A percentile compares a stretch with the other conserved stretches of the same genome.
phyloP scores from a whole-genome alignment of 306 rosid genomes.

The Vachellia collinsii region DNA sequence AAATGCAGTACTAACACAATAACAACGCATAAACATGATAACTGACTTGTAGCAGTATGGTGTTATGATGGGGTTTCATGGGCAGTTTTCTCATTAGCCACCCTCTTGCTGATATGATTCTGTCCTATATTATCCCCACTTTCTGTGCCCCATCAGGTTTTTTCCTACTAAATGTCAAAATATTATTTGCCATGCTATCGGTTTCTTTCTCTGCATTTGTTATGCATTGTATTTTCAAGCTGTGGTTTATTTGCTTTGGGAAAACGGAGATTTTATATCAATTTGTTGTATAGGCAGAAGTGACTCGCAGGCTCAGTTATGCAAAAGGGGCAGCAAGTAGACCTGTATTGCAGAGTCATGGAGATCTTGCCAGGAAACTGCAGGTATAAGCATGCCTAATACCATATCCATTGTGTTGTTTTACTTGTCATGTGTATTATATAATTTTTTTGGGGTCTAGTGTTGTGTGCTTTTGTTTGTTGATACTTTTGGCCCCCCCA shows the following conservation, averaged over 20 bases:
- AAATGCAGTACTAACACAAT: not conserved
- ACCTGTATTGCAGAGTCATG: slow-evolving; percentile 80
- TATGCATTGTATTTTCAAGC: slow-evolving; percentile 9
- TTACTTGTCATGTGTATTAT: not conserved
- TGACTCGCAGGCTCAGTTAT: slow-evolving; percentile 81
- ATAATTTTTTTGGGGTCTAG: no score
- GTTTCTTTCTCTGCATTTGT: slow-evolving; percentile 18
- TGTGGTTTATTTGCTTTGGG: slow-evolving; percentile 3
- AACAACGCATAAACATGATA: not conserved
- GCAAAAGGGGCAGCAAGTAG: slow-evolving; percentile 73
- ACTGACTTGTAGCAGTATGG: not conserved
- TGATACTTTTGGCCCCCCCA: not conserved
- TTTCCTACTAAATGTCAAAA: not conserved
- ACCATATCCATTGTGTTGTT: not conserved
- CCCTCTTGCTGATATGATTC: not conserved
- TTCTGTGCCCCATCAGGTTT: not conserved
- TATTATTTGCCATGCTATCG: not conserved
- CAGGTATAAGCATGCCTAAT: slow-evolving; percentile 52
- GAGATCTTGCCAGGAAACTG: slow-evolving; percentile 94
- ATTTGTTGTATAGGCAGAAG: slow-evolving; percentile 74
- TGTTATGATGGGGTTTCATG: not conserved
- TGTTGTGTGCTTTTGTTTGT: no score
- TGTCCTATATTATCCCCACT: not conserved
- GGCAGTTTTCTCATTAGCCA: not conserved
- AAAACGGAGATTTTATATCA: slow-evolving; percentile 9